Base-by-base conservation (phyloP, 805 yeast species). In the Yamadazyma takamatsuzukensis region DNA sequence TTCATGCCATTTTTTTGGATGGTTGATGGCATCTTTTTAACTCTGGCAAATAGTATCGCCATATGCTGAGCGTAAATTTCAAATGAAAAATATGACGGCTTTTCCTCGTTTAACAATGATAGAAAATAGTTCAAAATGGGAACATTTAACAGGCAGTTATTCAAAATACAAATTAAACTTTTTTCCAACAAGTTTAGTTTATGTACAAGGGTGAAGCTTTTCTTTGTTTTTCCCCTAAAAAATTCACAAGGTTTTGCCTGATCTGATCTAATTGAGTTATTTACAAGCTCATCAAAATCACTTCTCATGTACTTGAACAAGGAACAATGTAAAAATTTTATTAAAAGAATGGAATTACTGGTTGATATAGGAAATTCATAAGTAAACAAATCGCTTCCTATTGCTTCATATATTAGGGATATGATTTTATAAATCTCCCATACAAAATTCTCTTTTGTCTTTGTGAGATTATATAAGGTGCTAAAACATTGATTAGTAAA, bases 361-460 rank as follows among this genome's bases (percentile, higher is more conserved):
- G 25, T 4, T 10, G 32, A 15, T n/a, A 36, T 27, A 5, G 4
- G 13, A 11, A 30, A 35, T 10, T 15, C n/a, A 17, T 10, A 15
- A 6, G 25, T 21, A n/a, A n/a, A n/a, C n/a, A n/a, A n/a, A n/a
- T n/a, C n/a, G 10, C 22, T 8, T 7, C 22, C 11, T 19, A 19
- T 19, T 19, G 11, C 11, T 19, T 19, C 22, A 8, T 8, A 7
- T 19, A 23, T 8, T 23, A 8, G 13, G 12, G 12, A 11, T 7
- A 34, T 3, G 15, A 41, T 10, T n/a, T 41, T 27, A 15, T 28
- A 13, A 3, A 36, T 22, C 18, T 36, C 41, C 45, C 45, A 41
- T 3, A 41, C 13, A 4, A 27, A 16, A 24, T 38, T 43, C 9
- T 36, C 25, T 27, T 34, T 25, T 5, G 33, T 25, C 13, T 25